Evolutionary conservation across 208 protist genomes (phyloP).

Genomic region (Crithidia sp.): DNA sequence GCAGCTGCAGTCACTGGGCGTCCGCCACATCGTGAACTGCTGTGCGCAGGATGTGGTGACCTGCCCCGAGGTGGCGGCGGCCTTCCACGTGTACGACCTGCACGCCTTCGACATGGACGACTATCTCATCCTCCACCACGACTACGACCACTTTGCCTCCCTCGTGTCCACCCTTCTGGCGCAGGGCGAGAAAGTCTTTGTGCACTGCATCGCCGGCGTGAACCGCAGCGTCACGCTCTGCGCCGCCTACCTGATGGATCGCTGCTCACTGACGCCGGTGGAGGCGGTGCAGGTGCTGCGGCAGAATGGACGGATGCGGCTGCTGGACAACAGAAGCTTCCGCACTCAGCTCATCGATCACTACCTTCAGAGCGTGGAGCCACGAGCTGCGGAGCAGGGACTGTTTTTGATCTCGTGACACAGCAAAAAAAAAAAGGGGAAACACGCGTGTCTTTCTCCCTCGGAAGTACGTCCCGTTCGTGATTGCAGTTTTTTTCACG

Average conservation of each 20-base stretch:
- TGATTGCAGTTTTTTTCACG: too few species aligned
- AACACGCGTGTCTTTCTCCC: too few species aligned
- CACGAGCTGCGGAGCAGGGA: slow-evolving; percentile 11
- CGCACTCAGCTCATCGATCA: slow-evolving; percentile 86
- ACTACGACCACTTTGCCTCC: slow-evolving; percentile 69
- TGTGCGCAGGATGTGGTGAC: slow-evolving; percentile 65
- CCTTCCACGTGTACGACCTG: slow-evolving; percentile 60
- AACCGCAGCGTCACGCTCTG: slow-evolving; percentile 89
- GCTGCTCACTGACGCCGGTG: slow-evolving; percentile 50
- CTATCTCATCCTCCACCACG: slow-evolving; percentile 84
- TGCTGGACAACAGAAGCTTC: slow-evolving; percentile 83
- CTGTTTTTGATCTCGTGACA: not conserved
- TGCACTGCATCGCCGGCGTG: slow-evolving; percentile 88
- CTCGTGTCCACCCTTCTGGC: slow-evolving; percentile 48
- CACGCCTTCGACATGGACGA: slow-evolving; percentile 59
- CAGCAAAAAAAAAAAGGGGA: not conserved
- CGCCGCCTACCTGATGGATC: slow-evolving; percentile 79
- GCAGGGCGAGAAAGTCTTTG: slow-evolving; percentile 69
- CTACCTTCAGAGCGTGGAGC: slow-evolving; percentile 58
- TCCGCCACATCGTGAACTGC: slow-evolving; percentile 83
- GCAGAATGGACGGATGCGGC: slow-evolving; percentile 53
- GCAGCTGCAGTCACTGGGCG: slow-evolving; percentile 47
- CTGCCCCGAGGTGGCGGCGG: slow-evolving; percentile 25
- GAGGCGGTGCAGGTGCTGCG: slow-evolving; percentile 67
- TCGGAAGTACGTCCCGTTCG: too few species aligned